These are phyloP conservation scores for Didymella sp. DNA, from an alignment of 2,329 filamentous ascomycete genomes.

Conservation along the genomic window DNA sequence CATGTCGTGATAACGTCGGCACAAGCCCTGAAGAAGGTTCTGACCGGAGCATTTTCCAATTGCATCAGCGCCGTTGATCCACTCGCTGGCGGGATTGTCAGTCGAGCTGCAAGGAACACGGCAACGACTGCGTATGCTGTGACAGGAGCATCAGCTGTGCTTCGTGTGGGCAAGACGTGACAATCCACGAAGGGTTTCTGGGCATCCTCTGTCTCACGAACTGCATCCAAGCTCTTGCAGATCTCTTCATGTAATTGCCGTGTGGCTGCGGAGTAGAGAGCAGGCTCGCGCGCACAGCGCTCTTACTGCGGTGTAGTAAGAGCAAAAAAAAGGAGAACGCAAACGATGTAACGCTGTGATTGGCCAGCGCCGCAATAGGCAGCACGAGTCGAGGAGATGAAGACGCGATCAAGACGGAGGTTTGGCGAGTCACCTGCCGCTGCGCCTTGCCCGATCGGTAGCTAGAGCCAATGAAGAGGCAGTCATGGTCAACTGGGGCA, in stretches of 20 bases:
- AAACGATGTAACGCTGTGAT: slow-evolving; percentile 24
- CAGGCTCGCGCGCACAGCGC: not conserved
- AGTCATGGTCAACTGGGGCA: slow-evolving; percentile 25
- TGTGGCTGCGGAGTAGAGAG: slow-evolving; percentile 6
- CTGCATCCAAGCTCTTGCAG: slow-evolving; percentile 20
- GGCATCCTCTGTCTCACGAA: slow-evolving; percentile 2
- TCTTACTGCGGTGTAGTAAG: slow-evolving; percentile 8
- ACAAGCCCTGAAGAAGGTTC: slow-evolving; percentile 11
- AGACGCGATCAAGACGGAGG: slow-evolving; percentile 36
- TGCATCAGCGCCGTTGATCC: slow-evolving; percentile 10
- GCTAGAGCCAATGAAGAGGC: slow-evolving; percentile 19
- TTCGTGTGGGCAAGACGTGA: not conserved
- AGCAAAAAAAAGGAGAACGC: slow-evolving; percentile 25
- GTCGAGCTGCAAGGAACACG: slow-evolving; percentile 5
- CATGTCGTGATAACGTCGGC: slow-evolving; percentile 18
- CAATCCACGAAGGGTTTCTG: not conserved
- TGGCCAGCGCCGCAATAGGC: slow-evolving; percentile 20
- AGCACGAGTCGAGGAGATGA: slow-evolving; percentile 49
- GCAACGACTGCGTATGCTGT: not conserved
- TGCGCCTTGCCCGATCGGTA: slow-evolving; percentile 24
- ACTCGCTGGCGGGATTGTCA: slow-evolving; percentile 8
- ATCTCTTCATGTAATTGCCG: slow-evolving; percentile 7
- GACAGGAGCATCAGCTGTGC: not conserved
- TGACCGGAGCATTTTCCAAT: slow-evolving; percentile 13
- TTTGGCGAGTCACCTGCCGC: slow-evolving; percentile 35